Evolutionary conservation across 495 filamentous ascomycete species (phyloP).

Genomic region (Aspergillus diversus): DNA sequence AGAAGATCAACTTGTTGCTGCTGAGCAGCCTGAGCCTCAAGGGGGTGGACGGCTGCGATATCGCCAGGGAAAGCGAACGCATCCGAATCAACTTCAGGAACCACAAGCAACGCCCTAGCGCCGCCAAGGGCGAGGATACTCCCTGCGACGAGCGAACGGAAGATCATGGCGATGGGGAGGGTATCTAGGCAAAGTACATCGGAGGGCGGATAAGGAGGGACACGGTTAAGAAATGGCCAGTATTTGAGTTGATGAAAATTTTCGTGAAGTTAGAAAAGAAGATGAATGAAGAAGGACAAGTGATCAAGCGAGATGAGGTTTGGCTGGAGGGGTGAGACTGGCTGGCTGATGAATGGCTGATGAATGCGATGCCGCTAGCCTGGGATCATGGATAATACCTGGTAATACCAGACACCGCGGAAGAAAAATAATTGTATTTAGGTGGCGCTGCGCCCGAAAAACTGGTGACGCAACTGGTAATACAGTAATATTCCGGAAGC

Average conservation of each 20-base stretch:
- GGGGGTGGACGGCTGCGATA: constrained; percentile 31
- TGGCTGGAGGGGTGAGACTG: neutral
- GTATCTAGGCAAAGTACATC: constrained; percentile 16
- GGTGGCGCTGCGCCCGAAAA: neutral
- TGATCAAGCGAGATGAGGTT: neutral
- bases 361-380: neutral
- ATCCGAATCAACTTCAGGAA: constrained; percentile 43
- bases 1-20: constrained; percentile 41
- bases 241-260: neutral
- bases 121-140: constrained; percentile 45
- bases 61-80: constrained; percentile 32
- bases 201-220: constrained; percentile 2
- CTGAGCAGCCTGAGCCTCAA: constrained; percentile 35
- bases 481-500: neutral
- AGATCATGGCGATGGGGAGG: constrained; percentile 38
- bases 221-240: neutral
- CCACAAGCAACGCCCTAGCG: constrained; percentile 52
- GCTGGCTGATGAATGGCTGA: neutral
- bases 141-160: constrained; percentile 47
- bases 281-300: neutral
- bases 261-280: neutral
- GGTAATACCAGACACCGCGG: neutral
- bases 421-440: neutral
- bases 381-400: neutral
- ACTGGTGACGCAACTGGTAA: neutral